Evolutionary conservation across 2,329 filamentous ascomycete species (phyloP), one percentile per base, ranked within the genome.

Genomic region (Hymenoscyphus infarciens): DNA sequence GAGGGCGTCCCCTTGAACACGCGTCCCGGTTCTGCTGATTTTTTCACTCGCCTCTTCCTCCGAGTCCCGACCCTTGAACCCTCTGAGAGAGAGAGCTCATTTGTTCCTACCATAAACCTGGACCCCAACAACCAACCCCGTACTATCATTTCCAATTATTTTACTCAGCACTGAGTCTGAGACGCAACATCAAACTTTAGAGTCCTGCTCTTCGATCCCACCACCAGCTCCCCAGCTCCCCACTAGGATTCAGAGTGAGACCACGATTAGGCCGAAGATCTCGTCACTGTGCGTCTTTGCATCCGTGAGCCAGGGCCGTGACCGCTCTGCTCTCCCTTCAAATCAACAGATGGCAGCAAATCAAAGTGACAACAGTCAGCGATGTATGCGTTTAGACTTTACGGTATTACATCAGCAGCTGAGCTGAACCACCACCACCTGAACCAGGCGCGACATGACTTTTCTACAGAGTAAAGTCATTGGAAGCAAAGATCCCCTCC

Each of bases 241-340:
- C 66, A 62, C 66, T 61, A 57, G 64, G 62, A 58, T 62, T 4
- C 35, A 35, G 25, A 66, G 45, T 61, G 56, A 63, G 62, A 62
- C 66, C 63, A 65, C 33, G 61, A 63, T 65, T 54, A 59, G 62
- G 62, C 66, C 66, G 64, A 67, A 59, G 39, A 56, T 59, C 61
- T 63, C 42, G 57, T 63, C 58, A 53, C 39, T 25, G 29, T 57
- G 57, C 19, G 35, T 59, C 61, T 25, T 16, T 35, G 15, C 25
- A 49, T 15, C n/a, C 52, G 35, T 49, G 8, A 22, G 42, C 42
- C 42, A 49, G 33, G 56, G n/a, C 35, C 56, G 25, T 49, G 38
- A 13, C 31, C 39, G 42, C 49, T 15, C 49, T n/a, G 42, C 49
- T 15, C 49, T n/a, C 45, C 16, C 19, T 60, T 38, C 57, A 53